Evolutionary conservation across 1,284 basidiomycete genomes (phyloP), one percentile per base, ranked within the genome.

Genomic region (Mrakiaceae sp.): DNA sequence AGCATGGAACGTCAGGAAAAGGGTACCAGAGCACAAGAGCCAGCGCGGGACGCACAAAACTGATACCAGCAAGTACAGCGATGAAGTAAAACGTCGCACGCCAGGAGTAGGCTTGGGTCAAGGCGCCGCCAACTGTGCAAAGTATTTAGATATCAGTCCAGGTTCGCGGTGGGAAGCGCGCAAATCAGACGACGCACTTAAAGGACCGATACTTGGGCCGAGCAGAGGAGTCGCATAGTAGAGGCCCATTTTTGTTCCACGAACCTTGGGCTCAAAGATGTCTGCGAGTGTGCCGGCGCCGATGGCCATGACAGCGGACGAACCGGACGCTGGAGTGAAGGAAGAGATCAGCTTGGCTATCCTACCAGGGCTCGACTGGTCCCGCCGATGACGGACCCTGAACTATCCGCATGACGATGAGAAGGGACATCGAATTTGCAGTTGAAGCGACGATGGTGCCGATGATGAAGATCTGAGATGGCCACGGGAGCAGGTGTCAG

Each of bases 241-340:
- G 43, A 67, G 55, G 3, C 66, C 60, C 8, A 8, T 49, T 49
- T 14, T 8, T 9, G 48, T 82, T 2, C 90, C 90, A 56, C 90
- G 80, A 72, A 91, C 87, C 55, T 83, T 79, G 0, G 85, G 81
- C 59, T 91, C 88, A 70, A 84, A 91, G 49, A 91, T 87, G 72
- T 91, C 88, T 49, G 86, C 86, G 5, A 94, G 77, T 6, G 87
- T 87, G 6, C 87, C 89, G 0, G 88, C 88, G 10, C 89, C 90
- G 58, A 90, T 83, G 0, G 86, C 76, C 39, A 90, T 81, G 7
- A 89, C 87, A 1, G 88, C 86, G 59, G 86, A 85, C 3, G 86
- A 86, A 39, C 87, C 89, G 60, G 70, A 68, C 3, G 72, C 74
- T 59, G 16, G 27, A 40, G 11, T 55, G 43, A 27, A 44, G 50